phyloP scores from a whole-genome alignment of 495 filamentous ascomycete species.

The Aspergillus ostianus region DNA sequence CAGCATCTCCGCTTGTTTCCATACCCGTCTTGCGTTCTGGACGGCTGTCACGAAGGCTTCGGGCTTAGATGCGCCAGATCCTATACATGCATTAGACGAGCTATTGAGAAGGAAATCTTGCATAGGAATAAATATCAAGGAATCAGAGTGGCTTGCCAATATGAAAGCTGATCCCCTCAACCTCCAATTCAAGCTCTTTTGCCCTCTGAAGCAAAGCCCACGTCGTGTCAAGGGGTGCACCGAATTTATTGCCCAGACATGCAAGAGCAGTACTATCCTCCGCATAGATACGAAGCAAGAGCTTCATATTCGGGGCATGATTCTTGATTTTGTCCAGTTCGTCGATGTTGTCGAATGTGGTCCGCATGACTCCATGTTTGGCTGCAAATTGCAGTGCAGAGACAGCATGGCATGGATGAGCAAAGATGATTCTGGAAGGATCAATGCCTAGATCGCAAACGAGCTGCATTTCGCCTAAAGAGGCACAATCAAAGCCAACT shows the following conservation, averaged over 20 bases:
- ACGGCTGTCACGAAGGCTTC: conserved; percentile 26
- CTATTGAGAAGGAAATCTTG: no score
- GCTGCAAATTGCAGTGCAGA: conserved; percentile 23
- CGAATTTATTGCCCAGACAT: conserved; percentile 31
- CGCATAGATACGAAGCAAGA: conserved; percentile 32
- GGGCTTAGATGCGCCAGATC: conserved; percentile 25
- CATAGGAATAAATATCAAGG: no score
- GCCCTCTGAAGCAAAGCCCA: conserved; percentile 20
- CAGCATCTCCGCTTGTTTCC: conserved; percentile 16
- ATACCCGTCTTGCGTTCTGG: conserved; percentile 23
- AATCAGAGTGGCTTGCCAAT: conserved; percentile 23
- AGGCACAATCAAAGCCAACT: conserved; percentile 36
- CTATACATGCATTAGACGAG: conserved; percentile 6
- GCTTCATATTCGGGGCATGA: conserved; percentile 22
- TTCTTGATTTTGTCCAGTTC: conserved; percentile 32
- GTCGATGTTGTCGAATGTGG: conserved; percentile 37
- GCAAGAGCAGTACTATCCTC: conserved; percentile 26
- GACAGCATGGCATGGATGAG: conserved; percentile 32
- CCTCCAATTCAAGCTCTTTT: conserved; percentile 25
- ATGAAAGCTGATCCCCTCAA: conserved; percentile 38
- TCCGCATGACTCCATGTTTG: conserved; percentile 19
- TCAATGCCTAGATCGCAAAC: conserved; percentile 30
- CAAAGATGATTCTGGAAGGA: conserved; percentile 32
- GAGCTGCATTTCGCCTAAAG: conserved; percentile 25
- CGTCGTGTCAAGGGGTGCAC: conserved; percentile 23